Conservation (phyloP, 768 basidiomycete species). For the Mycena belliarum region DNA sequence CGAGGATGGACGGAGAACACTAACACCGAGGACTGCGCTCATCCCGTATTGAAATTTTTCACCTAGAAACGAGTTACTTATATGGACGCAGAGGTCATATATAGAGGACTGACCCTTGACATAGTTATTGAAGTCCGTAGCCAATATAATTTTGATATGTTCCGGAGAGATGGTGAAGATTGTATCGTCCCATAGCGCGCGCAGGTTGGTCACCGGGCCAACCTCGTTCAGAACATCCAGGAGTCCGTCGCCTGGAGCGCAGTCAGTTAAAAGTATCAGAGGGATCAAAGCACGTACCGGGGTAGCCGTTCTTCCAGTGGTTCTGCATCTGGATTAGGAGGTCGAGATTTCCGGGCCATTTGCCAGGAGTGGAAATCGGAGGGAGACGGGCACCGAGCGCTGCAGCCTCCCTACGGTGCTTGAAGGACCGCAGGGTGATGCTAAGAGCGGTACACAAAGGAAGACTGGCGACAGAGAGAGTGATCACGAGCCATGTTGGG, state of each 20-base stretch:
- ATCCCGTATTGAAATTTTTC: conserved; percentile 44
- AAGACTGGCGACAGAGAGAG: conserved; percentile 30
- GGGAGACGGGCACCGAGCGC: conserved; percentile 48
- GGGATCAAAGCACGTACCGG: conserved; percentile 35
- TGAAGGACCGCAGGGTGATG: conserved; percentile 30
- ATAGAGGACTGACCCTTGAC: conserved; percentile 50
- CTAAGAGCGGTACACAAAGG: conserved; percentile 35
- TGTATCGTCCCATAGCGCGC: conserved; percentile 45
- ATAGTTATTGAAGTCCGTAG: conserved; percentile 60
- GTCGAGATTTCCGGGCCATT: conserved; percentile 21
- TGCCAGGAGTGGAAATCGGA: conserved; percentile 36
- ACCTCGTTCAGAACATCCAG: conserved; percentile 31
- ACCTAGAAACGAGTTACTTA: conserved; percentile 29
- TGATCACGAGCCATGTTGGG: conserved; percentile 41
- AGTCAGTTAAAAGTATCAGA: neutral
- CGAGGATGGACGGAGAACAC: neutral
- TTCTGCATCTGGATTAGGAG: conserved; percentile 8
- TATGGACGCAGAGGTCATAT: neutral
- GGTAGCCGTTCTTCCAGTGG: conserved; percentile 54
- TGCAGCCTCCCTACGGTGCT: conserved; percentile 40
- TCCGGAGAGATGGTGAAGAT: conserved; percentile 53
- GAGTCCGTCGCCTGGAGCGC: conserved; percentile 43
- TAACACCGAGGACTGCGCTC: conserved; percentile 49
- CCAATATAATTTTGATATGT: conserved; percentile 57
- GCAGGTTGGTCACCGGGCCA: conserved; percentile 49